Evolutionary conservation across 1,139 yeast species (phyloP), one percentile per base, ranked within the genome.

Genomic region (Lodderomyces elongisporus): DNA sequence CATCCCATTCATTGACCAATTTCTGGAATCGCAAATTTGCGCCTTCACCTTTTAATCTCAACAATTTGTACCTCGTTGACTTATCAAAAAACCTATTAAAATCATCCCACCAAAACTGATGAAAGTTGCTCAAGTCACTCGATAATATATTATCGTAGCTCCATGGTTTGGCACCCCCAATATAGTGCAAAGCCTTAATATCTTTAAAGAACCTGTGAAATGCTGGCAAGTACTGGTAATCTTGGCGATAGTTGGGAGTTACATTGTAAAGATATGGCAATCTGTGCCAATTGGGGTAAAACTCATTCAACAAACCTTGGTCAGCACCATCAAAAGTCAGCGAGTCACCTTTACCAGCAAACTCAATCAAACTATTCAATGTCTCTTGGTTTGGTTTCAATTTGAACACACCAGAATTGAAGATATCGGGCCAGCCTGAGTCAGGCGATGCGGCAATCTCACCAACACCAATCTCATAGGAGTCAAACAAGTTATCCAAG

Each of bases 361-460:
- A 48, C 7, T 38, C 45, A 16, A 47, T 31, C 38, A 59, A 51
- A 22, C 46, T 41, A 10, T 39, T 36, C 36, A 43, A 56, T 9
- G 51, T 49, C 3, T 30, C 30, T 8, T 33, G 29, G 35, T 41
- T 40, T 5, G 64, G 64, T 37, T 49, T 52, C 31, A 57, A 43
- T n/a, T 55, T 46, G 33, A 59, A 47, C 10, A 59, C 56, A 3
- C 64, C 64, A 8, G 60, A 52, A 40, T 59, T 59, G 45, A 58
- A 59, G 31, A 56, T 56, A 42, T 59, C 65, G 8, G 65, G 65
- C 63, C 65, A 58, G n/a, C 65, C 65, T 7, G 60, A 49, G 36
- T 59, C 65, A 5, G 63, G 60, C 21, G 56, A 44, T 4, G 63
- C 63, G 4, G 44, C 58, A 18, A 59, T 43, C 35, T 49, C 46